These are phyloP conservation scores for Pleurotus tuber-regium DNA, from an alignment of 768 basidiomycete species.

Conservation along the genomic window DNA sequence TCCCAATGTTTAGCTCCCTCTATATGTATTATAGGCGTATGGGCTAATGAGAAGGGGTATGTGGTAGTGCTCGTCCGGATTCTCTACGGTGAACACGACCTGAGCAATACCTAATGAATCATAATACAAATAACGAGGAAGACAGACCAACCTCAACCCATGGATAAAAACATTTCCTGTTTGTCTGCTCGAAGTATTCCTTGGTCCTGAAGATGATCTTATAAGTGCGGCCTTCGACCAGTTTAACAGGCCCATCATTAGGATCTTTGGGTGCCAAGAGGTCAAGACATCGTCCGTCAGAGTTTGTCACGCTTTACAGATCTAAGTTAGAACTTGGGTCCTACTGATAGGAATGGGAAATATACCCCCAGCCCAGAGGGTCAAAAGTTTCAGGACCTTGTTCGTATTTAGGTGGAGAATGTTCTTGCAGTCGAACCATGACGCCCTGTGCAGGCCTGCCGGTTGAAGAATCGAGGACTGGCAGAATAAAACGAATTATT, in stretches of 20 bases:
- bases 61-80: constrained; percentile 83
- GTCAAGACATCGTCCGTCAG: constrained; percentile 78
- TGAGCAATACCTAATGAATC: constrained; percentile 24
- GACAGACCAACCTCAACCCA: constrained; percentile 71
- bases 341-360: constrained; percentile 1
- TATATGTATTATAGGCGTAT: constrained; percentile 88
- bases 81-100: constrained; percentile 76
- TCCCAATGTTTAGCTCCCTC: constrained; percentile 82
- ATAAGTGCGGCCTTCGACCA: constrained; percentile 62
- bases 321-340: constrained; percentile 9
- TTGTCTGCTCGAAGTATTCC: constrained; percentile 69
- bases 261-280: constrained; percentile 59
- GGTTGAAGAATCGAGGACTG: constrained; percentile 83
- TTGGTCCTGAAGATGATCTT: constrained; percentile 85
- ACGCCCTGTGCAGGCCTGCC: constrained; percentile 82
- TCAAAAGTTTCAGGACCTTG: constrained; percentile 45
- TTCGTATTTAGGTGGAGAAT: constrained; percentile 28
- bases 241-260: constrained; percentile 37
- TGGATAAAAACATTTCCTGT: constrained; percentile 79
- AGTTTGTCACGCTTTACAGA: constrained; percentile 61
- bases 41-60: constrained; percentile 91
- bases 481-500: background rate
- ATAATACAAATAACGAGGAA: background rate
- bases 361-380: constrained; percentile 60
- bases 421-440: constrained; percentile 56